These are phyloP conservation scores for Eucalyptus sp. DNA, from an alignment of 345 rosid species.

Conservation along the genomic window DNA sequence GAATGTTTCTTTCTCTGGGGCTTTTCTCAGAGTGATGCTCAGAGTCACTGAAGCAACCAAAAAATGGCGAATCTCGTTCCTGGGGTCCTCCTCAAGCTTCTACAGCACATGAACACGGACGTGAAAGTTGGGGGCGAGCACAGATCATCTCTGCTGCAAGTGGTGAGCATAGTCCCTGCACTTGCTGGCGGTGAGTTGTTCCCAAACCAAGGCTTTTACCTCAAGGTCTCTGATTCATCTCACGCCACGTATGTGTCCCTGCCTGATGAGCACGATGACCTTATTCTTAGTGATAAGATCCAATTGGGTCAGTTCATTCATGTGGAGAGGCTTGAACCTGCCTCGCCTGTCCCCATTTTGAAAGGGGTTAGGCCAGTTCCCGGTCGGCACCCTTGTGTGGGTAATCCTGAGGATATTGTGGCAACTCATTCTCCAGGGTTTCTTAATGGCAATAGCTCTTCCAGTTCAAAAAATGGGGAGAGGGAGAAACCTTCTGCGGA, in stretches of 20 bases:
- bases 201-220: conserved; percentile 81
- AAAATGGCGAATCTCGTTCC: conserved; percentile 92
- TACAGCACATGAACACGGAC: conserved; percentile 96
- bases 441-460: conserved; percentile 30
- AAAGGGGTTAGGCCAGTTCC: conserved; percentile 94
- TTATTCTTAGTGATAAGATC: conserved; percentile 88
- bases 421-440: conserved; percentile 74
- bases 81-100: conserved; percentile 89
- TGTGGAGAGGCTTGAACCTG: conserved; percentile 83
- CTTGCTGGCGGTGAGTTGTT: conserved; percentile 93
- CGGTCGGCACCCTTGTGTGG: conserved; percentile 91
- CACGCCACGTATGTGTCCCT: conserved; percentile 94
- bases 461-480: conserved; percentile 32
- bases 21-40: neutral
- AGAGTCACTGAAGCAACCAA: neutral
- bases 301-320: conserved; percentile 96
- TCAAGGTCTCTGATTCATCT: conserved; percentile 96
- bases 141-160: conserved; percentile 84
- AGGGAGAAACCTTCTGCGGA: conserved; percentile 27
- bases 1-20: neutral
- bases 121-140: conserved; percentile 95
- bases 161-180: conserved; percentile 94
- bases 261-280: conserved; percentile 92
- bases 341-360: conserved; percentile 89
- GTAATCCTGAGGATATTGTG: conserved; percentile 92